phyloP scores from a whole-genome alignment of 108 stramenopile species.

The Nitzschia sp. region DNA sequence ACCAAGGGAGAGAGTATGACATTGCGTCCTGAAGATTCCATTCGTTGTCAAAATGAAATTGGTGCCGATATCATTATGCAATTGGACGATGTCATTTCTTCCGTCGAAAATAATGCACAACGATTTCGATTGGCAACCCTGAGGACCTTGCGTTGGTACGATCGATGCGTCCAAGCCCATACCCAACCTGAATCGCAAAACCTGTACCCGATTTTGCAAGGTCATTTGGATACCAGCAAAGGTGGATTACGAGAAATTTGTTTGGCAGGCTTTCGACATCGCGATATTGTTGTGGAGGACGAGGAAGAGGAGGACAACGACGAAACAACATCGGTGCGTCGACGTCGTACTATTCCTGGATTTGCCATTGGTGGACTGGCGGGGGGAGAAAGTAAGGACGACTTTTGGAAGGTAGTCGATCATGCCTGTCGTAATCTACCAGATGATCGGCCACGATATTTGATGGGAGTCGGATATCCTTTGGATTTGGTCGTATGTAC shows the following conservation, averaged over 20 bases:
- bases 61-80: conserved; percentile 98
- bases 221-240: conserved; percentile 86
- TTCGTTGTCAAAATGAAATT: conserved; percentile 91
- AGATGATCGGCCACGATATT: conserved; percentile 88
- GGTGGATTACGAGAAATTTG: conserved; percentile 94
- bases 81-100: conserved; percentile 94
- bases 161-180: conserved; percentile 93
- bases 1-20: conserved; percentile 53
- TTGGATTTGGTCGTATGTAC: conserved; percentile 97
- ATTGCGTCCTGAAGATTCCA: conserved; percentile 94
- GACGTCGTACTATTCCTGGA: conserved; percentile 81
- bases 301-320: background rate
- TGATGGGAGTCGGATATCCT: conserved; percentile 99
- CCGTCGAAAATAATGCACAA: conserved; percentile 58
- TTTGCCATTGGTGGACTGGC: conserved; percentile 98
- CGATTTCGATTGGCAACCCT: conserved; percentile 89
- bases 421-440: conserved; percentile 89
- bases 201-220: conserved; percentile 96
- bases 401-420: conserved; percentile 97
- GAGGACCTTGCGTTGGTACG: conserved; percentile 94
- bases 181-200: conserved; percentile 61
- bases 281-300: conserved; percentile 59
- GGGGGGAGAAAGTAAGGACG: conserved; percentile 95
- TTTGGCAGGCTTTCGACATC: conserved; percentile 83
- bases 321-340: too few relatives aligned